A percentile compares a stretch with the other conserved stretches of the same genome.
Evolutionary conservation across 2,329 filamentous ascomycete genomes (phyloP).

Genomic region (Talaromyces sp.): DNA sequence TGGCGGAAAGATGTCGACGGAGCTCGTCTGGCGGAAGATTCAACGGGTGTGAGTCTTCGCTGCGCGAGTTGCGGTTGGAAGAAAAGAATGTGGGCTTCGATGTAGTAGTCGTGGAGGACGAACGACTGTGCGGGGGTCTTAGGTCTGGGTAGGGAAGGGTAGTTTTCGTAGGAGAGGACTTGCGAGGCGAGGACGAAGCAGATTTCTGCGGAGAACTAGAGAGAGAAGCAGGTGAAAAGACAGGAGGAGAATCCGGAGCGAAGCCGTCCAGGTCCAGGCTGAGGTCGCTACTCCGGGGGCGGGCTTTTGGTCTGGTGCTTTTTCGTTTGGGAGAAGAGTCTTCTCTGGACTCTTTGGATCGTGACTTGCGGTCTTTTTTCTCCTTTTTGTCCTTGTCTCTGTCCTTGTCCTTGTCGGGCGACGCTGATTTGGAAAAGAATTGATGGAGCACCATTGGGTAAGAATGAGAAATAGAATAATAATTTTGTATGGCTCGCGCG

Average conservation of each 20-base stretch:
- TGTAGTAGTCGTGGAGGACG: conserved; percentile 23
- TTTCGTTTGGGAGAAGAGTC: not conserved
- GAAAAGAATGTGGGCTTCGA: conserved; percentile 27
- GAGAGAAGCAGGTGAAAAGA: conserved; percentile 6
- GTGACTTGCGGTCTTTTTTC: conserved; percentile 17
- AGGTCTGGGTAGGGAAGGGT: conserved; percentile 16
- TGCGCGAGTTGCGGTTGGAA: conserved; percentile 39
- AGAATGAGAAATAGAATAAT: not conserved
- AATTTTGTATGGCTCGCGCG: conserved; percentile 15
- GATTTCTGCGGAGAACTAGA: conserved; percentile 21
- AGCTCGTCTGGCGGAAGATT: conserved; percentile 88
- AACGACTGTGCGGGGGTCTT: conserved; percentile 25
- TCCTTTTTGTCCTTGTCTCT: conserved; percentile 21
- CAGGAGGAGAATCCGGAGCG: conserved; percentile 11
- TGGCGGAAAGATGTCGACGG: conserved; percentile 61
- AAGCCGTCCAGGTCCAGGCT: conserved; percentile 3
- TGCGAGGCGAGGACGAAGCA: conserved; percentile 12
- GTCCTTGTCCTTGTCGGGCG: conserved; percentile 20
- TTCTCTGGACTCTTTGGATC: not conserved
- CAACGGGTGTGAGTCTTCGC: conserved; percentile 74
- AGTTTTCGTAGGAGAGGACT: conserved; percentile 19
- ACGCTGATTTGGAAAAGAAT: conserved; percentile 33
- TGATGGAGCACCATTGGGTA: conserved; percentile 34
- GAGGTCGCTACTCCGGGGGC: not conserved
- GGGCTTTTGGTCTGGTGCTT: not conserved